Evolutionary conservation across 345 rosid species (phyloP), one percentile per base, ranked within the genome.

Genomic region (Hibiscus tridactylites): DNA sequence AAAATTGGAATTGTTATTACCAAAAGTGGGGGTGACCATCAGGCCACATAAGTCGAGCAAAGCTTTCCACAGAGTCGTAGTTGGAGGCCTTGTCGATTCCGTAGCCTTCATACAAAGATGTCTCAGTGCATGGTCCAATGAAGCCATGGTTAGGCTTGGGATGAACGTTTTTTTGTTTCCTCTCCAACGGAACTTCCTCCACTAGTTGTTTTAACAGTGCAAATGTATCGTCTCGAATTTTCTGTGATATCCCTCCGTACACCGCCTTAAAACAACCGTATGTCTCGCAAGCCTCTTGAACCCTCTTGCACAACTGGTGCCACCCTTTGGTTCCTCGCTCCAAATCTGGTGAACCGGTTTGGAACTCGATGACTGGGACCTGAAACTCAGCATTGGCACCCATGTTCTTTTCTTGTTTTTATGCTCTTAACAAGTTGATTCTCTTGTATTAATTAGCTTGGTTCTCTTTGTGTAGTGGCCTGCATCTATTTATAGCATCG

Each of bases 61-160:
- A 76, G 64, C 33, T 15, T 9, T 17, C 50, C 52, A 76, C 64
- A 1, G 47, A 26, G 9, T 62, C 71, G 28, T 10, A 52, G 42
- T 63, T 75, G 63, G 74, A 70, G 42, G 69, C 78, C 35, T 70
- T 65, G 39, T 63, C 70, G 16, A 75, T 31, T 21, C 78, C 71
- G 3, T 53, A 71, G 75, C 74, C 62, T 42, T 76, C 74, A 19
- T 63, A 70, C 33, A 76, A 42, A 2, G 68, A 49, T 17, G 5
- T 3, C 5, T 11, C 2, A 12, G 8, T 11, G 28, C 28, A 17
- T 19, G 39, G 42, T 16, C 52, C 78, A 0, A 4, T 24, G 39
- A 62, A 70, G 64, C 78, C 37, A 64, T 76, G 79, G 24, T 37
- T 56, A 24, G 71, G 74, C 66, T 64, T 64, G 0, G 60, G 65